Evolutionary conservation across 257 asterid species (phyloP).

Genomic region (Lavandula angustifolia): DNA sequence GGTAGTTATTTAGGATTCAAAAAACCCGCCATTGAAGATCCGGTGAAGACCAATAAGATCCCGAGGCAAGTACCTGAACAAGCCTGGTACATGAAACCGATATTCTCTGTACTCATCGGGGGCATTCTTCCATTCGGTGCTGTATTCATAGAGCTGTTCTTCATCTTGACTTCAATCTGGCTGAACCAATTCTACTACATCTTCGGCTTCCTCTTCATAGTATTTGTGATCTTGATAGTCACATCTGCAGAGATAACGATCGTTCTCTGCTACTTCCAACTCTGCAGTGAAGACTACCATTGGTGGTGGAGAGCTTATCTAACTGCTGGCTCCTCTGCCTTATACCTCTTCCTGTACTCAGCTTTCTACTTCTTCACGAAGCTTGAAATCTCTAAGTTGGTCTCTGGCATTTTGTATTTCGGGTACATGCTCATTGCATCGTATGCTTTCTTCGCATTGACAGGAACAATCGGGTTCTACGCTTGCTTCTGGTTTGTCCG

Average conservation of each 20-base stretch:
- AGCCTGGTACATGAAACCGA: conserved; percentile 91
- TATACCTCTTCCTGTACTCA: conserved; percentile 84
- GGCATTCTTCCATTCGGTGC: conserved; percentile 95
- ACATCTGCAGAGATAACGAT: conserved; percentile 83
- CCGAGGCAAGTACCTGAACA: conserved; percentile 86
- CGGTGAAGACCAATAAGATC: conserved; percentile 82
- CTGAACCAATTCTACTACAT: conserved; percentile 90
- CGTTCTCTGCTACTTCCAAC: conserved; percentile 91
- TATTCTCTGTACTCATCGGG: conserved; percentile 74
- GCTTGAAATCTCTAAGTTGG: conserved; percentile 78
- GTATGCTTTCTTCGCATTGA: conserved; percentile 80
- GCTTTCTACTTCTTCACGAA: conserved; percentile 90
- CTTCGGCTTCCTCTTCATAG: conserved; percentile 88
- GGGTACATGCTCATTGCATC: conserved; percentile 89
- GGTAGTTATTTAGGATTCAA: conserved; percentile 87
- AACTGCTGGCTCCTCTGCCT: conserved; percentile 85
- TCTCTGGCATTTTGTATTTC: conserved; percentile 80
- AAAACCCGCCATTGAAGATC: conserved; percentile 73
- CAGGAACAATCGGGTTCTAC: conserved; percentile 85
- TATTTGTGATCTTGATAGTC: conserved; percentile 69
- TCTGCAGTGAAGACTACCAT: conserved; percentile 85
- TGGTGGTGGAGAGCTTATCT: conserved; percentile 99
- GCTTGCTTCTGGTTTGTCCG: conserved; percentile 94
- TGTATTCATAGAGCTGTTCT: conserved; percentile 85
- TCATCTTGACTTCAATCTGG: conserved; percentile 91